Percentiles rank a stretch among this genome's conserved stretches.
Evolutionary conservation across 129 eudicot genomes (phyloP).

Genomic region (Tanacetum coccineum): DNA sequence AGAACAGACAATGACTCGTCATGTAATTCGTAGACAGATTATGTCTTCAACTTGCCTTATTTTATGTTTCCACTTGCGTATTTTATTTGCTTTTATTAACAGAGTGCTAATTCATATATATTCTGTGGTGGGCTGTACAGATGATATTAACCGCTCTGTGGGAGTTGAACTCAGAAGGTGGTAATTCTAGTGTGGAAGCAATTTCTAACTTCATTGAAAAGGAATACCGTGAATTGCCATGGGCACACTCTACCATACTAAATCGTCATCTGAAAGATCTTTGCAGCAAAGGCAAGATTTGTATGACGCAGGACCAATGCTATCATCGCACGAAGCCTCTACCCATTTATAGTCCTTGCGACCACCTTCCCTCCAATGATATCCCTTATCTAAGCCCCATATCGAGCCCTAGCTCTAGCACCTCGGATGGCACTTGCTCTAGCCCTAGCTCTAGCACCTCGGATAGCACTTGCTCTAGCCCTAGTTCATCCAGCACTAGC

Average conservation of each 20-base stretch:
- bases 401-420: constrained; percentile 20
- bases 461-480: constrained; percentile 26
- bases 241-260: constrained; percentile 46
- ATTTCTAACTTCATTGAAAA: constrained; percentile 40
- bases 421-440: constrained; percentile 26
- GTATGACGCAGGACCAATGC: constrained; percentile 19
- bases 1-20: not conserved
- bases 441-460: constrained; percentile 22
- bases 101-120: constrained; percentile 5
- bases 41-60: not conserved
- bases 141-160: constrained; percentile 49
- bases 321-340: constrained; percentile 16
- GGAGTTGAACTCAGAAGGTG: constrained; percentile 49
- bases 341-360: not conserved
- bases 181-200: constrained; percentile 42
- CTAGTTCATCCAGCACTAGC: constrained; percentile 33
- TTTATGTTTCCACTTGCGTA: not conserved
- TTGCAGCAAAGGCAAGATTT: constrained; percentile 37
- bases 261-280: constrained; percentile 44
- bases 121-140: constrained; percentile 28
- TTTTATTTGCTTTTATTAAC: not conserved
- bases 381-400: constrained; percentile 13
- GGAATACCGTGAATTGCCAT: constrained; percentile 47
- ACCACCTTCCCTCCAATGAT: too few species aligned
- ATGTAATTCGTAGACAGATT: not conserved